Evolutionary conservation across 2,329 filamentous ascomycete species (phyloP).

Genomic region (Penicillium sp.): DNA sequence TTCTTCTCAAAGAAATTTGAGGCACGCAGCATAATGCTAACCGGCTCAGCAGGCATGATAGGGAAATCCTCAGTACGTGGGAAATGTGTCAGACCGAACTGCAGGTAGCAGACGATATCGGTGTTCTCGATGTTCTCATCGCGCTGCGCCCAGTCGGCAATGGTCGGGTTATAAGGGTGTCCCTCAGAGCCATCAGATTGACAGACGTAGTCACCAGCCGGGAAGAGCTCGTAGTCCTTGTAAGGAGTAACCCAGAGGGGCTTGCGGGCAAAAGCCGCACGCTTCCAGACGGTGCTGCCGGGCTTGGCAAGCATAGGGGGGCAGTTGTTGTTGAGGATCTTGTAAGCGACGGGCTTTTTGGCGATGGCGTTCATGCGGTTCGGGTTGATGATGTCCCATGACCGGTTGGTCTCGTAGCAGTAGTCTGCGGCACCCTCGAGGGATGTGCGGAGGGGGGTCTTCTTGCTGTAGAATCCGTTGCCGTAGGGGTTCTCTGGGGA

Average conservation of each 20-base stretch:
- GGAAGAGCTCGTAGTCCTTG: conserved; percentile 59
- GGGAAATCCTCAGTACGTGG: conserved; percentile 55
- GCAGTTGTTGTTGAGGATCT: conserved; percentile 31
- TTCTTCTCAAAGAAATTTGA: conserved; percentile 62
- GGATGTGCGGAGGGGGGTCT: conserved; percentile 43
- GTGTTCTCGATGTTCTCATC: conserved; percentile 56
- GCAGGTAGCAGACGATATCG: conserved; percentile 58
- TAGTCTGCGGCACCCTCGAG: conserved; percentile 52
- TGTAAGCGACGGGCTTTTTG: conserved; percentile 30
- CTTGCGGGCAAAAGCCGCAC: conserved; percentile 59
- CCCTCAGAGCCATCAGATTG: conserved; percentile 52
- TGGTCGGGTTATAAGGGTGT: conserved; percentile 48
- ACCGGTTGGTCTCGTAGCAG: conserved; percentile 50
- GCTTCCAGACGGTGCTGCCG: conserved; percentile 57
- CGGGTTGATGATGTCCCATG: conserved; percentile 32
- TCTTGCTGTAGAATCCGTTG: conserved; percentile 60
- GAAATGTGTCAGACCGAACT: conserved; percentile 60
- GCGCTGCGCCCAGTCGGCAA: conserved; percentile 39
- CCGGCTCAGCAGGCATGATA: conserved; percentile 59
- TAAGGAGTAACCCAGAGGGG: conserved; percentile 60
- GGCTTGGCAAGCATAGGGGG: conserved; percentile 48
- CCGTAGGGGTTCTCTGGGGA: conserved; percentile 67
- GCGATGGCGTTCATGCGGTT: conserved; percentile 25
- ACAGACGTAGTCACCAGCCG: conserved; percentile 61
- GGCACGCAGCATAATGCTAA: conserved; percentile 58